Conservation (phyloP, 768 basidiomycete species). For the Pleurotus djamor region DNA sequence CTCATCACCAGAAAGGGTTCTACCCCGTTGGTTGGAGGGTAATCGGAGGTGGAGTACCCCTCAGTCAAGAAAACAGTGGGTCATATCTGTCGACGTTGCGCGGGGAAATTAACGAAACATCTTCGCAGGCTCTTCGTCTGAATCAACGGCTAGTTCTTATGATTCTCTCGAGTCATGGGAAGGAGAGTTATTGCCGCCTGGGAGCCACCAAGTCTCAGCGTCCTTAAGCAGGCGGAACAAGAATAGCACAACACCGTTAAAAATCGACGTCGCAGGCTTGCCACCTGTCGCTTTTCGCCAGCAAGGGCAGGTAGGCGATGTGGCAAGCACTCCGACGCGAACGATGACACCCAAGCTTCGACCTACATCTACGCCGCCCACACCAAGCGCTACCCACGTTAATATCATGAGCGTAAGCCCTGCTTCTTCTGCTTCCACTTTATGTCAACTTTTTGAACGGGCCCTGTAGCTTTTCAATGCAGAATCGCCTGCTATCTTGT, state of each 20-base stretch:
- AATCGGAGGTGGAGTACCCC: constrained; percentile 75
- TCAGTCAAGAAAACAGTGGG: constrained; percentile 29
- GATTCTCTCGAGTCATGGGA: neutral
- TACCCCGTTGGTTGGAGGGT: constrained; percentile 76
- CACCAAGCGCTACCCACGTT: constrained; percentile 16
- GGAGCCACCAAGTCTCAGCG: neutral
- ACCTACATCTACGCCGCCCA: constrained; percentile 19
- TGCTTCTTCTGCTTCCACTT: neutral
- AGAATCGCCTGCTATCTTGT: constrained; percentile 16
- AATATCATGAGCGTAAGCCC: constrained; percentile 16
- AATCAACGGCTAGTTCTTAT: neutral
- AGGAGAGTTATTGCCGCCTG: neutral
- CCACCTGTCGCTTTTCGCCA: neutral
- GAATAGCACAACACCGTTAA: neutral
- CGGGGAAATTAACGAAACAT: neutral
- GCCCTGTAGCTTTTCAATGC: constrained; percentile 21
- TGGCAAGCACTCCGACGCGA: constrained; percentile 3
- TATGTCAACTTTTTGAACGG: neutral
- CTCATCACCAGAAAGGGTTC: constrained; percentile 42
- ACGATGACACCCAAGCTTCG: constrained; percentile 12
- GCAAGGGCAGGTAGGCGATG: neutral
- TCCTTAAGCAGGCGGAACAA: constrained; percentile 3
- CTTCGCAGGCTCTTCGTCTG: neutral
- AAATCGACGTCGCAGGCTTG: neutral
- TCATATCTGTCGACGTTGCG: neutral